Evolutionary conservation across 192 early-diverging fungal genomes (phyloP), one percentile per base, ranked within the genome.

Genomic region (Ambispora gerdemannii): DNA sequence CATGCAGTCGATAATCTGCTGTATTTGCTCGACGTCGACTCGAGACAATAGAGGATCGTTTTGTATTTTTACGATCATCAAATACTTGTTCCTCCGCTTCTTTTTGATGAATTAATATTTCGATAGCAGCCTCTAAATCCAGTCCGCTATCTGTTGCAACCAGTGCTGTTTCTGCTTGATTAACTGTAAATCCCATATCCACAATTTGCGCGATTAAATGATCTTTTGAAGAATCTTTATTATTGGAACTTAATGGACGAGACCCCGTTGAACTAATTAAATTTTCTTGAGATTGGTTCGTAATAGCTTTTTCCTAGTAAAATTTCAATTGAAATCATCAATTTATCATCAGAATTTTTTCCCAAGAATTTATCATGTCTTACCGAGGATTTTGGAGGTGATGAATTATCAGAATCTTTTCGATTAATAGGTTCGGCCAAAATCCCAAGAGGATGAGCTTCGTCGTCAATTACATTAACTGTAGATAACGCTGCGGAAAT

Each of bases 101-200:
- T 17, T 73, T 70, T 34, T 77, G 74, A 33, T 80, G 77, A 52
- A 84, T 58, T 8, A 87, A 56, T 27, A 84, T 73, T 30, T 82
- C 85, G 58, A 87, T 77, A 19, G 81, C 83, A 15, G 74, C 67
- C 31, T 84, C 78, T 4, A 87, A 76, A 52, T 90, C 84, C 0
- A 84, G 80, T n/a, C 88, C 83, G 61, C 77, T 84, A 13, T 82
- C 84, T 1, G 87, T 83, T 35, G 87, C 89, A 32, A 83, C 84
- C 53, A 97, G 74, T 3, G 95, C 93, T 20, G 80, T 71, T 50
- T 72, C 78, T 0, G 93, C 87, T 60, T 86, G 80, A 6, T 84
- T 82, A 0, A 75, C 76, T 22, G 89, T 82, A 72, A 94, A 97
- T 0, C 93, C 93, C 86, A 93, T 92, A 28, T 84, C 86, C 15